Evolutionary conservation across 2,329 filamentous ascomycete species (phyloP).

Genomic region (Curvularia sp.): DNA sequence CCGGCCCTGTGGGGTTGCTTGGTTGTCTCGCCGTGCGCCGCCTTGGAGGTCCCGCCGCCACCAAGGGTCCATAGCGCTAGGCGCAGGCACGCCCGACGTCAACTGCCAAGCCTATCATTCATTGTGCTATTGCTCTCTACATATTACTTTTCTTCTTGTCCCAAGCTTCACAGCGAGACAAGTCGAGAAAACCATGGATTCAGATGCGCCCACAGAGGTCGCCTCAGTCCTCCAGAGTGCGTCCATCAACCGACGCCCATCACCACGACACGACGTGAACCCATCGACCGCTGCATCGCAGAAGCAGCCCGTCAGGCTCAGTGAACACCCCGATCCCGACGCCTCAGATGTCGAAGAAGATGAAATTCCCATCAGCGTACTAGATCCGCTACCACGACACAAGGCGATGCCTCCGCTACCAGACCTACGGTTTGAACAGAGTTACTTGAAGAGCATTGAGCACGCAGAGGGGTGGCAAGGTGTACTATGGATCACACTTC

Average conservation of each 20-base stretch:
- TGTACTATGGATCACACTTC: slow-evolving; percentile 81
- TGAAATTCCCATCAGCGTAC: slow-evolving; percentile 72
- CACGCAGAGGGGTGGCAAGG: slow-evolving; percentile 79
- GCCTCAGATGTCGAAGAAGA: slow-evolving; percentile 64
- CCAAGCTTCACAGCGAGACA: slow-evolving; percentile 6
- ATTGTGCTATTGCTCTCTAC: slow-evolving; percentile 16
- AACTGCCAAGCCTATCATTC: slow-evolving; percentile 34
- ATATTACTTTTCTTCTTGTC: slow-evolving; percentile 4
- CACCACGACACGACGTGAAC: slow-evolving; percentile 76
- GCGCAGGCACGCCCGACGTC: slow-evolving; percentile 31
- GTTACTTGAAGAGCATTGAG: slow-evolving; percentile 89
- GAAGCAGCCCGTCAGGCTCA: slow-evolving; percentile 65
- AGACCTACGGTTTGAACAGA: slow-evolving; percentile 96
- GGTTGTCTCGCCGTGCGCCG: slow-evolving; percentile 9
- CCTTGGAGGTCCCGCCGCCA: slow-evolving; percentile 28
- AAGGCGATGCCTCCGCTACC: slow-evolving; percentile 72
- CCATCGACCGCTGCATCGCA: slow-evolving; percentile 76
- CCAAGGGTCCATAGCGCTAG: slow-evolving; percentile 26
- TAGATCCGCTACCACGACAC: slow-evolving; percentile 62
- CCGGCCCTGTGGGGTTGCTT: slow-evolving; percentile 28
- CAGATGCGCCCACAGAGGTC: slow-evolving; percentile 68
- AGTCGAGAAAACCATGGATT: slow-evolving; percentile 55
- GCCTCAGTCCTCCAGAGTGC: slow-evolving; percentile 82
- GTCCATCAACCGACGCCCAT: slow-evolving; percentile 76
- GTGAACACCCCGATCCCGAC: slow-evolving; percentile 46